Conservation (phyloP, 371 early-diverging fungal species). For the Mucor piriformis region DNA sequence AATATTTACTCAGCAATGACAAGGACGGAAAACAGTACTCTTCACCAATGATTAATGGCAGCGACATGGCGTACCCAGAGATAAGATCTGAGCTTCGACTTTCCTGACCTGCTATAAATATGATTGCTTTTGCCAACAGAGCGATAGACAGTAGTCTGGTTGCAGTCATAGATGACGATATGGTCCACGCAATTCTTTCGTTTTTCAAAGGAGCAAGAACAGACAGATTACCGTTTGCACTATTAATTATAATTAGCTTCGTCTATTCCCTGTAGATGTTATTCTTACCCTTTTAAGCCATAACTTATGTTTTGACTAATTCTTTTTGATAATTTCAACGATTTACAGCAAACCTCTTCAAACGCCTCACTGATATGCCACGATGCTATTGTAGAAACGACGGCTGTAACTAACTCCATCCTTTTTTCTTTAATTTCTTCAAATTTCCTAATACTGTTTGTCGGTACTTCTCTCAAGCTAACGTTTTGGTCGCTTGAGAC, state of each 20-base stretch:
- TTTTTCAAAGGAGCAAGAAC: slow-evolving; percentile 49
- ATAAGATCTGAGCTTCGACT: slow-evolving; percentile 51
- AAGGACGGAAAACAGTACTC: slow-evolving; percentile 70
- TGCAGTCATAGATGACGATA: slow-evolving; percentile 68
- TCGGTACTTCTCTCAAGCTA: background rate
- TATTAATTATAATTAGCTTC: no score
- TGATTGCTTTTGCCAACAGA: slow-evolving; percentile 56
- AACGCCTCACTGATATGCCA: slow-evolving; percentile 57
- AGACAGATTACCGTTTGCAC: slow-evolving; percentile 61
- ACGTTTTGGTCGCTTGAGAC: slow-evolving; percentile 15
- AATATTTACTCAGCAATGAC: slow-evolving; percentile 77
- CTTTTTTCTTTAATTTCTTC: slow-evolving; percentile 27
- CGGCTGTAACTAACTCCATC: slow-evolving; percentile 36
- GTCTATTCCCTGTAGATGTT: no score
- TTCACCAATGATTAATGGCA: slow-evolving; percentile 58
- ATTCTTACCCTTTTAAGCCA: slow-evolving; percentile 70
- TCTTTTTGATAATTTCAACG: slow-evolving; percentile 27
- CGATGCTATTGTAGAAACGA: slow-evolving; percentile 54
- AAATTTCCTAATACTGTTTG: background rate
- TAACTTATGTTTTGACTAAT: slow-evolving; percentile 41
- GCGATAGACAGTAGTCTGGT: slow-evolving; percentile 61
- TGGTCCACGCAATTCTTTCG: slow-evolving; percentile 54
- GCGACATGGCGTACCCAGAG: slow-evolving; percentile 51
- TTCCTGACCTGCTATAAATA: slow-evolving; percentile 50
- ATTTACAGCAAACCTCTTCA: slow-evolving; percentile 37